Base-by-base conservation (phyloP, 176 grass and related monocot species). In the Triticum timopheevii region DNA sequence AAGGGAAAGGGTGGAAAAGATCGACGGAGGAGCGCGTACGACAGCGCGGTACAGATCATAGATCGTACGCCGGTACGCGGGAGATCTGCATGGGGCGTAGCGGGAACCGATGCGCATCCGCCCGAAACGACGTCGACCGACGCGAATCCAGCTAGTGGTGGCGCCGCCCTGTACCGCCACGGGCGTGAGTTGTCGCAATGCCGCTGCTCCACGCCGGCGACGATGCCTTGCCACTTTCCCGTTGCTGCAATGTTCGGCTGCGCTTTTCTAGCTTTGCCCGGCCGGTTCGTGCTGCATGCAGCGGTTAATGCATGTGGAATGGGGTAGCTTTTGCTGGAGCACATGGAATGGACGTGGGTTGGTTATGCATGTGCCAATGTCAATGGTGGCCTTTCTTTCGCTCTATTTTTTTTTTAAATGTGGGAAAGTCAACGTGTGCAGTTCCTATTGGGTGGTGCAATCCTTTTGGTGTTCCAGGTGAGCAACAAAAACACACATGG, bases 21-120 rank as follows among this genome's bases (percentile, higher is more conserved):
- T 49, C 5, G 74, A 31, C 9, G 35, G 23, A 42, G 22, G 58
- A 64, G 23, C 31, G 34, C 47, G 73, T 50, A 5, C 47, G 13
- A n/a, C n/a, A n/a, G n/a, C n/a, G 15, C 47, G 47, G 13, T 13
- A 50, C 49, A 45, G 42, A 85, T 78, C 73, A 19, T 33, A 31
- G 42, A 40, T 66, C 74, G 34, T n/a, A 45, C 13, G 12, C 44
- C 45, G 85, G 34, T n/a, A 45, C 13, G 12, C 44, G 59, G 85
- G 75, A 85, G 80, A 87, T 62, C 44, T 78, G 72, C 31, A 9
- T 69, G 12, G 44, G 22, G 13, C 39, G 36, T 28, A 15, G 62
- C 80, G 39, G 1, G 49, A 86, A 90, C 63, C 11, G 83, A 90
- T 82, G 89, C 84, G 78, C 66, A 59, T 87, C 64, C 5, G 13